phyloP scores from a whole-genome alignment of 1,139 yeast species.

The Nakaseomyces kungkrabaensis region DNA sequence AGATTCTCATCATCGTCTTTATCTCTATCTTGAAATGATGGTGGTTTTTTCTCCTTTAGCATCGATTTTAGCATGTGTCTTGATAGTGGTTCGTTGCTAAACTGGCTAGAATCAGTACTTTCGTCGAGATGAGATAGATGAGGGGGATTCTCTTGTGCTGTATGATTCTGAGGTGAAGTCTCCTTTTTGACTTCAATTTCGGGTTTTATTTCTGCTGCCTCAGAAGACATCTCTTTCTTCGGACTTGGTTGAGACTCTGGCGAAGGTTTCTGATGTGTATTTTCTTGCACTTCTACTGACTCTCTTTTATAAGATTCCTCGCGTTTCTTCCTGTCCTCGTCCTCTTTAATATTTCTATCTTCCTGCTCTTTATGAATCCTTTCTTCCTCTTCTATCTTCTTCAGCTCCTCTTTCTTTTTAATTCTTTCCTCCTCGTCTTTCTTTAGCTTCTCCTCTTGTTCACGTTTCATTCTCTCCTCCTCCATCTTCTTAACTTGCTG shows the following conservation, averaged over 20 bases:
- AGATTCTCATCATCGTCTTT: slow-evolving; percentile 34
- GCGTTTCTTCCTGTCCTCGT: neutral
- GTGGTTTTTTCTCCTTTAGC: slow-evolving; percentile 8
- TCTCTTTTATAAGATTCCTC: neutral
- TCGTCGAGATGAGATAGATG: neutral
- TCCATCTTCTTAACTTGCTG: neutral
- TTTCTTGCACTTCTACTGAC: neutral
- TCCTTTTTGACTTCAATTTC: neutral
- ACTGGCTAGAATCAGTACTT: neutral
- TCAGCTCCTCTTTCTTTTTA: neutral
- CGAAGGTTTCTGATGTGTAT: neutral
- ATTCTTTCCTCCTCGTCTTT: slow-evolving; percentile 3
- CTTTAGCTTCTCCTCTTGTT: neutral
- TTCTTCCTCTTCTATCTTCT: slow-evolving; percentile 2
- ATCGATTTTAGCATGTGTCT: slow-evolving; percentile 7
- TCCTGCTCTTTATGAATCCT: slow-evolving; percentile 3
- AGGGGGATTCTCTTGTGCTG: slow-evolving; percentile 1
- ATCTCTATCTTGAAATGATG: neutral
- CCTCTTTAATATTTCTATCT: slow-evolving; percentile 3
- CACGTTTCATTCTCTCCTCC: slow-evolving; percentile 4
- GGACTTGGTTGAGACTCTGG: neutral
- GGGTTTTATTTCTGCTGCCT: neutral
- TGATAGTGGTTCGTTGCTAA: slow-evolving; percentile 4
- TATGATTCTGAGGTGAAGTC: neutral
- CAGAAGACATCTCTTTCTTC: neutral